Percentiles rank a stretch among this genome's conserved stretches.
phyloP scores from a whole-genome alignment of 2,329 filamentous ascomycete genomes.

The Trichophyton simii region DNA sequence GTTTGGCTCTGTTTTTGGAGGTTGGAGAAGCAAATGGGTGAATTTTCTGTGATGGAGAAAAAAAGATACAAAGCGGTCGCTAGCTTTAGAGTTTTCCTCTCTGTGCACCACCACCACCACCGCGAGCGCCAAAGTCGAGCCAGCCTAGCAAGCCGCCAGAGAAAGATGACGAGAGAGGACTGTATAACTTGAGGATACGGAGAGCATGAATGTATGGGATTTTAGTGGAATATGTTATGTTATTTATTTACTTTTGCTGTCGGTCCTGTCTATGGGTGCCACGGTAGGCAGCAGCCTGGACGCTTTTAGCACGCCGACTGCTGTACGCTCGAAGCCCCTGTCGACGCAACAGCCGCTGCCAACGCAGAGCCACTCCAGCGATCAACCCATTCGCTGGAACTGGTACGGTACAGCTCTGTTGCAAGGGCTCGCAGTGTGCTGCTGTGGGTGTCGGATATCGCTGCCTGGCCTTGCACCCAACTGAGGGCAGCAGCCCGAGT shows the following conservation, averaged over 20 bases:
- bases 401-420: conserved; percentile 49
- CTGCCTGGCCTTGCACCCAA: conserved; percentile 57
- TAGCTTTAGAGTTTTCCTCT: conserved; percentile 3
- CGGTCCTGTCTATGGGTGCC: background rate
- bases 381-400: conserved; percentile 52
- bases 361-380: conserved; percentile 51
- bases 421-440: conserved; percentile 44
- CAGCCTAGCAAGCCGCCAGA: no score
- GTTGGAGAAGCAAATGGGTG: background rate
- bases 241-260: no score
- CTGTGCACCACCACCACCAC: background rate
- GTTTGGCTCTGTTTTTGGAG: background rate
- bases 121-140: no score
- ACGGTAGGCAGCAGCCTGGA: background rate
- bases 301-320: background rate
- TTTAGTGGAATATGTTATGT: background rate
- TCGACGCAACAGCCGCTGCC: conserved; percentile 1
- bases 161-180: background rate
- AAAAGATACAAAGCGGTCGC: conserved; percentile 1
- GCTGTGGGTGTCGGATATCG: conserved; percentile 35
- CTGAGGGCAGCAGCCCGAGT: conserved; percentile 62
- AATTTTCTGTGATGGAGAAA: background rate
- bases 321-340: background rate
- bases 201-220: background rate
- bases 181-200: no score